phyloP scores from a whole-genome alignment of 257 asterid genomes.

The Lavandula angustifolia region DNA sequence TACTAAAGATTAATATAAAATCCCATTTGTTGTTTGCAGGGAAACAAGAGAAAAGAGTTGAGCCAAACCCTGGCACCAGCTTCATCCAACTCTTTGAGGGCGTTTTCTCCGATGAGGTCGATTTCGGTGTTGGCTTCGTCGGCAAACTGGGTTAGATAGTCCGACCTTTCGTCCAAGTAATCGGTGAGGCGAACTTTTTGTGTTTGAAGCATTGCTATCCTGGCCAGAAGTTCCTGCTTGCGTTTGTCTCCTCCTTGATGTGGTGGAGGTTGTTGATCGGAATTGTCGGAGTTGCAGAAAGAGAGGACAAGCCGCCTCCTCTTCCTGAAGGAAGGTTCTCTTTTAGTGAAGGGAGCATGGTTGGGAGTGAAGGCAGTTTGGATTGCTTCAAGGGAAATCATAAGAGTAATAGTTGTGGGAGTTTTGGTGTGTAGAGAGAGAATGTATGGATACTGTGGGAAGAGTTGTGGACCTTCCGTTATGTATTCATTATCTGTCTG shows the following conservation, averaged over 20 bases:
- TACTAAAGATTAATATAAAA: no score
- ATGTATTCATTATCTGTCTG: conserved; percentile 37
- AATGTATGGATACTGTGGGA: conserved; percentile 4
- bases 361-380: conserved; percentile 54
- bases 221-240: conserved; percentile 85
- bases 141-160: conserved; percentile 70
- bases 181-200: conserved; percentile 79
- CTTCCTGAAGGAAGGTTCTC: conserved; percentile 28
- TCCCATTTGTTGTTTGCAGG: background rate
- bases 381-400: conserved; percentile 67
- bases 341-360: conserved; percentile 40
- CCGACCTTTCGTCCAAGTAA: conserved; percentile 83
- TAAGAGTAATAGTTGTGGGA: conserved; percentile 18
- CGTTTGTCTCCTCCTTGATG: conserved; percentile 66
- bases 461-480: conserved; percentile 49
- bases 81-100: conserved; percentile 79
- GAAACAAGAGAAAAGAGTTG: background rate
- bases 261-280: conserved; percentile 47
- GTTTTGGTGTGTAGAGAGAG: conserved; percentile 20
- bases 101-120: conserved; percentile 84
- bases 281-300: conserved; percentile 48
- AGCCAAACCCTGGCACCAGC: conserved; percentile 75
- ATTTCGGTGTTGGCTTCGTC: conserved; percentile 90
- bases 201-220: conserved; percentile 80
- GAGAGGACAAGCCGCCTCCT: conserved; percentile 39